Base-by-base conservation (phyloP, 2,329 filamentous ascomycete species). In the Phyllosticta citriasiana region DNA sequence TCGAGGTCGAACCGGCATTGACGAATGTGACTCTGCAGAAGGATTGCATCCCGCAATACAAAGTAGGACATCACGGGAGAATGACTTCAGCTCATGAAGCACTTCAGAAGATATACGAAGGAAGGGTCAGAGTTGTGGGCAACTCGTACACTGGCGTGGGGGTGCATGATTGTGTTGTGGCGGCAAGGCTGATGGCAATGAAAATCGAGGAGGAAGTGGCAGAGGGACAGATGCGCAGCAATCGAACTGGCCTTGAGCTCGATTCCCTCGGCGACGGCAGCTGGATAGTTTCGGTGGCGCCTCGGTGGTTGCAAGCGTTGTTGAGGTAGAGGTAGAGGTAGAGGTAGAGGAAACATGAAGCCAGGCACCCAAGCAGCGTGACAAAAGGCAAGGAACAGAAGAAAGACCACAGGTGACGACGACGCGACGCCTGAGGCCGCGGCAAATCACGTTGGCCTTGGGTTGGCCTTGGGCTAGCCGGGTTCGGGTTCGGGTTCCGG, bases 1-100 rank as follows among this genome's bases (percentile, higher is more conserved):
- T 97, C 70, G 80, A 76, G 0, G 81, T 83, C 24, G 76, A 82
- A 26, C 86, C 88, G 0, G 78, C 79, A 19, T 78, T 85, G n/a
- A 81, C 82, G 35, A 78, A 82, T 62, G 86, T 85, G 16, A 82
- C 81, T 61, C 67, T 88, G 53, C 79, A 85, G 60, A 77, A 78
- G 63, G 80, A 94, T 64, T 96, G 91, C 70, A 94, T 99, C 65
- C 93, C 94, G 10, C 94, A 99, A 75, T 95, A 96, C 72, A 82
- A 81, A 0, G 86, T 96, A 1, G 91, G 91, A 40, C 93, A 97
- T 73, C 74, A 82, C 26, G 73, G 77, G 8, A 80, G 83, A 63
- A 84, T 95, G 77, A 75, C 74, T 24, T 70, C 72, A 1, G 82
- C 86, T 1, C 80, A 86, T 67, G 67, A 74, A 2, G 78, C 86